Evolutionary conservation across 2,329 filamentous ascomycete species (phyloP).

Genomic region (Aspergillus sp.): DNA sequence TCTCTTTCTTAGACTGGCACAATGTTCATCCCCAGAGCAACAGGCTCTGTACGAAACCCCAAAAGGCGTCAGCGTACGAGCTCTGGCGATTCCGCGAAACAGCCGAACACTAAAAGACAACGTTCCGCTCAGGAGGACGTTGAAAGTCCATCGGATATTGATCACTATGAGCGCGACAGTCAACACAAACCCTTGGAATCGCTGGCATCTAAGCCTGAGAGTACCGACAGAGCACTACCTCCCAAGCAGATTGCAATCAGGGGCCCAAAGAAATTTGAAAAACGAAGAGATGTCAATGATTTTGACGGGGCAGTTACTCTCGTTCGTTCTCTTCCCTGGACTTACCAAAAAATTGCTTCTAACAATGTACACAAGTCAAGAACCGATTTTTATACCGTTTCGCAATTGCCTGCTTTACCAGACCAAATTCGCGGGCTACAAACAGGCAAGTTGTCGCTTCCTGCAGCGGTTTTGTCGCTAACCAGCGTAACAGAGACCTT

Average conservation of each 20-base stretch:
- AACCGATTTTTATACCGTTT: constrained; percentile 76
- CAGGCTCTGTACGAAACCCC: constrained; percentile 25
- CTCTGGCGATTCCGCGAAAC: constrained; percentile 39
- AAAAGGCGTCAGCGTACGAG: constrained; percentile 34
- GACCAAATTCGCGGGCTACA: constrained; percentile 62
- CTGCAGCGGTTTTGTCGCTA: constrained; percentile 10
- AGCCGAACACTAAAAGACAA: constrained; percentile 40
- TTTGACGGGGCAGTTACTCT: constrained; percentile 29
- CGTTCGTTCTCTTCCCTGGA: constrained; percentile 16
- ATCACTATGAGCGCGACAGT: neutral
- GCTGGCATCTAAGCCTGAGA: neutral
- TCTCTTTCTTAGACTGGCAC: constrained; percentile 50
- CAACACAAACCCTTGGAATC: neutral
- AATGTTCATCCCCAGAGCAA: constrained; percentile 34
- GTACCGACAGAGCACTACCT: constrained; percentile 10
- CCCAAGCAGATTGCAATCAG: constrained; percentile 31
- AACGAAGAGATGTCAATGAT: constrained; percentile 14
- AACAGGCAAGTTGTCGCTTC: constrained; percentile 47
- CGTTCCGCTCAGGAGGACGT: constrained; percentile 34
- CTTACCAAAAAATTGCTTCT: constrained; percentile 3
- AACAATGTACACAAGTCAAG: constrained; percentile 52
- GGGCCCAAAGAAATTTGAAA: constrained; percentile 31
- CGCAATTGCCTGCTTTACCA: constrained; percentile 74
- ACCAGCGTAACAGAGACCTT: constrained; percentile 45
- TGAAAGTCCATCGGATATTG: constrained; percentile 1